phyloP scores from a whole-genome alignment of 805 yeast genomes.

The Kluyveromyces aestuarii region DNA sequence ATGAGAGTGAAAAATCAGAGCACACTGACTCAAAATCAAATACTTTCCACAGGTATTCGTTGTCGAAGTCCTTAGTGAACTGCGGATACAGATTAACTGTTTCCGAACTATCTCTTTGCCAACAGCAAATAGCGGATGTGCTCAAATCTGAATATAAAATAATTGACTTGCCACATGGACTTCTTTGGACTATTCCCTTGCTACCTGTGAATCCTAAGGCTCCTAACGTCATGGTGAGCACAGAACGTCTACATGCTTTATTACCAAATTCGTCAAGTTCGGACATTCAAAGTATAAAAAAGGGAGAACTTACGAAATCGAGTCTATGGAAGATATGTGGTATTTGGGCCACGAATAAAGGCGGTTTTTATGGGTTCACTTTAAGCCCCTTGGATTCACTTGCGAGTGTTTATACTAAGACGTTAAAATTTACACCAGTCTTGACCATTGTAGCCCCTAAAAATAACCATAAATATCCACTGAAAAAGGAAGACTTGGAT shows the following conservation, averaged over 20 bases:
- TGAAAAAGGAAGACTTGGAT: neutral
- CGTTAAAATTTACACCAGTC: neutral
- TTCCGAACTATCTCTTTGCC: neutral
- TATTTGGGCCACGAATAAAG: neutral
- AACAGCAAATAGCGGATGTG: neutral
- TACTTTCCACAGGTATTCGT: neutral
- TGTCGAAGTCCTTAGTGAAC: neutral
- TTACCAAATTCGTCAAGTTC: neutral
- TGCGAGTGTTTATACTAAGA: neutral
- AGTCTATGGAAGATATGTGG: neutral
- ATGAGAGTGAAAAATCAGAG: neutral
- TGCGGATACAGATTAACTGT: neutral
- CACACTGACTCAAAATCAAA: neutral
- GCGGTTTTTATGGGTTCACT: neutral
- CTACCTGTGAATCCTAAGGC: neutral
- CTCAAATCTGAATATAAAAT: neutral
- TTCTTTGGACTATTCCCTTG: neutral
- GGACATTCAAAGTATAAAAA: neutral
- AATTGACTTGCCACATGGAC: neutral
- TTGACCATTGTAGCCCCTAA: neutral
- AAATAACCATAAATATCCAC: neutral
- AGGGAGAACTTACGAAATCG: neutral
- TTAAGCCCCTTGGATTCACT: neutral
- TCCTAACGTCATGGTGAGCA: neutral
- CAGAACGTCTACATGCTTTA: neutral